Evolutionary conservation across 331 rosid species (phyloP), one percentile per base, ranked within the genome.

Genomic region (Spiraea crenata): DNA sequence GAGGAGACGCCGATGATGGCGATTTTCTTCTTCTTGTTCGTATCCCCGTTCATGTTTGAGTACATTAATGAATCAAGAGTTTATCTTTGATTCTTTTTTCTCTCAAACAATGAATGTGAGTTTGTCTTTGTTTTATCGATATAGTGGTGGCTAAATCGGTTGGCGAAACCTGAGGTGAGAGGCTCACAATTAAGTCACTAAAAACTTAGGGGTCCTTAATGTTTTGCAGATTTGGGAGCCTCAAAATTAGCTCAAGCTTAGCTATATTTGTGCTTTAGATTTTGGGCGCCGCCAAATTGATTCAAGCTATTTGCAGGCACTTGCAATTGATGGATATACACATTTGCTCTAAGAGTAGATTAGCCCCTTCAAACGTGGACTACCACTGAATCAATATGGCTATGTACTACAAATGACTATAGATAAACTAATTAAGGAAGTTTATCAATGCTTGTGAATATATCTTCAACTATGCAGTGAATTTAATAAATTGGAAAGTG

Each of bases 1-100:
- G 88, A 71, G 2, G 81, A 77, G 10, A 82, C 57, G 37, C 83
- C 85, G 25, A 81, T 59, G 13, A 84, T 49, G 50, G 81, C 79
- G 35, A 79, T 38, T 46, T 67, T 73, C 81, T 69, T 84, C 77
- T 57, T 83, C 72, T 72, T 51, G 41, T 67, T 49, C 34, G 71
- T 75, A 6, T 37, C 71, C 12, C 63, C 39, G 42, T 64, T 59
- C 64, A 59, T 59, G 45, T 14, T 25, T 59, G 64, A 59, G 4
- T 3, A 35, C 13, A 59, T 35, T 58, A 14, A 37, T 59, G n/a
- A 4, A 54, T 13, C 34, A 25, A 57, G 34, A 8, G 34, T 57
- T 4, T 57, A 16, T 57, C n/a, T 57, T 57, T 34, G 31, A n/a
- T 12, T 55, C 20, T 20, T 20, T 55, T 3, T 47, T 41, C 1